Evolutionary conservation across 2,329 filamentous ascomycete genomes (phyloP).

Genomic region (Ophiostoma australiae): DNA sequence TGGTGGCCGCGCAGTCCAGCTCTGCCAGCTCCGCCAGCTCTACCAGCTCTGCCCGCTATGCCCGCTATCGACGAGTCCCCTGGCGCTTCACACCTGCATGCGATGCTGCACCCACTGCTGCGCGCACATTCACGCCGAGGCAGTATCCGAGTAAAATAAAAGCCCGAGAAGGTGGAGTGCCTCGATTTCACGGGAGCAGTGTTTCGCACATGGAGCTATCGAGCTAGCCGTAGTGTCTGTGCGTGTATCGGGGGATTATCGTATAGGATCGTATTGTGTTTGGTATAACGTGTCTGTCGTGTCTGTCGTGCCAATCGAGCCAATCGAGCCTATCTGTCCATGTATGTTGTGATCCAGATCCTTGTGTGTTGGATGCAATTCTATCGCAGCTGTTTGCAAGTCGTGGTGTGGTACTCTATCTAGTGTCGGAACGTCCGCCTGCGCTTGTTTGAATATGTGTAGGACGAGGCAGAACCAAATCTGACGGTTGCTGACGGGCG

Average conservation of each 20-base stretch:
- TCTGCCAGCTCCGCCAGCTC: neutral
- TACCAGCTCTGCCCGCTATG: neutral
- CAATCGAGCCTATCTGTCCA: neutral
- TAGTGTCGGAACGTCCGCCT: neutral
- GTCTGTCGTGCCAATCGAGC: neutral
- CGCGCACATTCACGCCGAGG: neutral
- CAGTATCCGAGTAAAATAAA: neutral
- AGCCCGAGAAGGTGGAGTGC: slow-evolving; percentile 8
- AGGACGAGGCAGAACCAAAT: too few species aligned
- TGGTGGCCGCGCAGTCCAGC: neutral
- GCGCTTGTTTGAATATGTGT: neutral
- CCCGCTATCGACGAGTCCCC: neutral
- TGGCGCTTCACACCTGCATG: neutral
- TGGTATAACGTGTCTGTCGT: neutral
- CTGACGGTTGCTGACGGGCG: neutral
- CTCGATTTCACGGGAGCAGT: slow-evolving; percentile 1
- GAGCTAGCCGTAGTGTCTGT: neutral
- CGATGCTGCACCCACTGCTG: neutral
- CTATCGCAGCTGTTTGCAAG: neutral
- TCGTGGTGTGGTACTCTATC: neutral
- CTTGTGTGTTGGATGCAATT: too few species aligned
- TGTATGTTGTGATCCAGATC: neutral
- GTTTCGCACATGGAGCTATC: neutral
- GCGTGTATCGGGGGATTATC: neutral
- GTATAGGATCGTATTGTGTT: neutral